Base-by-base conservation (phyloP, 208 protist genomes). In the Trypanosoma theileri region DNA sequence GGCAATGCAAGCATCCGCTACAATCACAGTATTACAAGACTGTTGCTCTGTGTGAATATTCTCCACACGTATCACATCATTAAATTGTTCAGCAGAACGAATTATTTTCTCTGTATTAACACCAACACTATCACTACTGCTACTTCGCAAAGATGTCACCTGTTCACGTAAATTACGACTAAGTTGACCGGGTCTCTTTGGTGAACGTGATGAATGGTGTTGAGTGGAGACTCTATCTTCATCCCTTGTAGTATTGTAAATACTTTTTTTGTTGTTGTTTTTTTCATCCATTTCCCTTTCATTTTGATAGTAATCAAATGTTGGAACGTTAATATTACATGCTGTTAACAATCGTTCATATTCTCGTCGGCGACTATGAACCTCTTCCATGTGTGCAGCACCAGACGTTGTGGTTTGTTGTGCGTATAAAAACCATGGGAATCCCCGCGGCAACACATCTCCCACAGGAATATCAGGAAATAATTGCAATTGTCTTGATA, bases 391-490 rank as follows among this genome's bases (percentile, higher is more conserved):
- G 10, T 73, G 72, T 51, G 64, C 64, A 31, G 60, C 69, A 14
- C 69, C 72, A 63, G 55, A 51, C 51, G 68, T 55, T 13, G 64
- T 45, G 42, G 82, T 74, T 69, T 92, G 86, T 41, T 75, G 80
- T 22, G 84, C 84, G 65, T 82, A 84, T 60, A 88, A 62, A 1
- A 61, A 65, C 82, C 88, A 89, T 44, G 84, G 85, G 55, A 88
- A 91, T 10, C 71, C 71, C 6, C 80, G 82, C 48, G 73, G 60
- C 12, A 91, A 71, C 2, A 80, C 52, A 67, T 91, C 80, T 17
- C 82, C 77, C 3, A 88, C 59, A 4, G 81, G 82, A 31, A 85
- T 61, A 69, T 93, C 82, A 12, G 81, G 81, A 45, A 89, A 91
- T 28, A 81, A 35, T 54, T 69, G 61, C 28, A 89, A 66, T 56